Evolutionary conservation across 148 eudicot species (phyloP).

Genomic region (Persicaria tinctoria): DNA sequence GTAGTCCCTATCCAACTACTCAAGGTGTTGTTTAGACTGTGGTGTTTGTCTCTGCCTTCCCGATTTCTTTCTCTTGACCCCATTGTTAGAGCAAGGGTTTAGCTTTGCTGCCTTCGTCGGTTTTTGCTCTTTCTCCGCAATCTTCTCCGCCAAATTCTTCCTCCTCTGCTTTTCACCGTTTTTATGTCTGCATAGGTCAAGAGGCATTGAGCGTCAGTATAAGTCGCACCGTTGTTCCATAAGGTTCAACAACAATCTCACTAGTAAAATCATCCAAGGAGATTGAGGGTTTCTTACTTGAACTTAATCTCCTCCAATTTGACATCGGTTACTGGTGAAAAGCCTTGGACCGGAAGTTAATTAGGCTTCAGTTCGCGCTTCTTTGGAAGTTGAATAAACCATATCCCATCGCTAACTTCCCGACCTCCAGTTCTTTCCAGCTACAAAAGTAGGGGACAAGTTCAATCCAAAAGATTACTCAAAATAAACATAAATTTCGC

Average conservation of each 20-base stretch:
- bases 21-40: conserved; percentile 66
- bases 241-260: too few relatives aligned
- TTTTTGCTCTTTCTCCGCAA: conserved; percentile 38
- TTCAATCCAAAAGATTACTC: background rate
- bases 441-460: conserved; percentile 14
- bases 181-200: conserved; percentile 49
- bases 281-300: conserved; percentile 43
- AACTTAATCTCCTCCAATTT: conserved; percentile 72
- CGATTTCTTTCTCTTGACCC: conserved; percentile 58
- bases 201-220: background rate
- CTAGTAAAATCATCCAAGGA: background rate
- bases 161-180: conserved; percentile 85
- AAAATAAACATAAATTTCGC: background rate
- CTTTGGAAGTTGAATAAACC: conserved; percentile 75
- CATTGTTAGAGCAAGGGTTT: conserved; percentile 11
- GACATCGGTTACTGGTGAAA: conserved; percentile 54
- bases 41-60: conserved; percentile 78
- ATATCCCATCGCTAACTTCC: conserved; percentile 87
- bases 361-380: conserved; percentile 65
- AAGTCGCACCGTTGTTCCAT: background rate
- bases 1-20: conserved; percentile 61
- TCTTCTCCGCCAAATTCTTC: conserved; percentile 58
- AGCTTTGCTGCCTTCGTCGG: conserved; percentile 17
- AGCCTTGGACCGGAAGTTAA: conserved; percentile 57
- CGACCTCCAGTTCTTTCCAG: conserved; percentile 82